These are phyloP conservation scores for Vitis hybrid DNA, from an alignment of 177 flowering plant genomes.

Conservation along the genomic window DNA sequence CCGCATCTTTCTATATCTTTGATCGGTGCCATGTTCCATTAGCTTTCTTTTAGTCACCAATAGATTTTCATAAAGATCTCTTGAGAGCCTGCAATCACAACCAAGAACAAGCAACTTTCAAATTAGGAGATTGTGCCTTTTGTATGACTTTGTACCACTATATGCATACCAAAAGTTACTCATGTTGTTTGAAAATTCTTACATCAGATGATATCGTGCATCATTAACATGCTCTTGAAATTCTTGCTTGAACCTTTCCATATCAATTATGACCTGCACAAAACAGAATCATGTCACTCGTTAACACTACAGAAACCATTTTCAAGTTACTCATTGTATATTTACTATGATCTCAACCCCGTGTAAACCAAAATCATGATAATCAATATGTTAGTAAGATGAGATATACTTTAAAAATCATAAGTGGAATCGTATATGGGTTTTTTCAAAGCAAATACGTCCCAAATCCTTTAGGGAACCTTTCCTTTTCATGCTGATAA, in stretches of 20 bases:
- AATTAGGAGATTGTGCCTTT: no score
- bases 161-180: background rate
- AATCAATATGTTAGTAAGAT: background rate
- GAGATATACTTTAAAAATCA: background rate
- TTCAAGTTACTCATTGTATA: no score
- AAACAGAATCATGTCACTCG: background rate
- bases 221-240: conserved; percentile 44
- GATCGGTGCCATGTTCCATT: conserved; percentile 38
- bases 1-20: conserved; percentile 40
- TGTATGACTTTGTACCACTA: no score
- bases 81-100: conserved; percentile 48
- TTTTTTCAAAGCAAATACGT: background rate
- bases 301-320: no score
- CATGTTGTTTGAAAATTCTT: conserved; percentile 24
- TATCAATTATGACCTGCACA: conserved; percentile 71
- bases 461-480: background rate
- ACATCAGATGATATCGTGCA: conserved; percentile 58
- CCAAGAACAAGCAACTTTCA: background rate
- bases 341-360: no score
- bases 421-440: background rate
- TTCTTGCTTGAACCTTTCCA: conserved; percentile 83
- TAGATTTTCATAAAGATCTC: conserved; percentile 53
- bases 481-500: background rate
- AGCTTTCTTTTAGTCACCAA: conserved; percentile 49
- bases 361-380: background rate